Evolutionary conservation across 2,329 filamentous ascomycete genomes (phyloP), one percentile per base, ranked within the genome.

Genomic region (Nothophaeocryptopus gaeumannii): DNA sequence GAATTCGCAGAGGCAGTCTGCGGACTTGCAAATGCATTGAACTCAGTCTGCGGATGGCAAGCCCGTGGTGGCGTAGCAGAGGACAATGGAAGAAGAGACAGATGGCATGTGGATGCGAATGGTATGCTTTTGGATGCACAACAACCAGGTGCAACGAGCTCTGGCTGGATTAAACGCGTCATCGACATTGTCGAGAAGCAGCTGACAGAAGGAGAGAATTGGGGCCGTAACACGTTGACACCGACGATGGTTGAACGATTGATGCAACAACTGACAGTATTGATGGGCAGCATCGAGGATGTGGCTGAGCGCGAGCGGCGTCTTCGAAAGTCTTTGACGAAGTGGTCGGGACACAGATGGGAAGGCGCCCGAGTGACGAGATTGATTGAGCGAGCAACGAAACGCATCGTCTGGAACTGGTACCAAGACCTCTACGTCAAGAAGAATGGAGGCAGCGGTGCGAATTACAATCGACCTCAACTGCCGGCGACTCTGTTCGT

Each of bases 1-100:
- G 87, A 95, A 31, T 99, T 99, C 71, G 89, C 93, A 1, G 93
- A 99, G 72, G 93, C 93, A 5, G 92, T 99, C 0, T 99, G 93
- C 68, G 93, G 93, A 7, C 78, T 99, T 45, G 91, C 90, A 1
- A 97, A 95, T 51, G 92, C 93, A 1, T 75, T 99, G 44, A 97
- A 96, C 66, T 97, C 93, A 5, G 91, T 99, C 5, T 99, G 93
- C 67, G 88, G 92, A 63, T 99, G 93, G 93, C 81, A 82, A 62
- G 89, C 89, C 29, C 83, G 93, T 56, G 93, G 93, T 53, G 93
- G 93, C 1, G 85, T 95, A 39, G 77, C 88, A 20, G 79, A 88
- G n/a, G 79, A 84, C 45, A 77, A 76, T 44, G 89, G 88, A 8
- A 82, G 78, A 59, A 83, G 85, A 55, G 93, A 99, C 68, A 83